Evolutionary conservation across 176 grass and related monocot species (phyloP).

Genomic region (Avena insularis): DNA sequence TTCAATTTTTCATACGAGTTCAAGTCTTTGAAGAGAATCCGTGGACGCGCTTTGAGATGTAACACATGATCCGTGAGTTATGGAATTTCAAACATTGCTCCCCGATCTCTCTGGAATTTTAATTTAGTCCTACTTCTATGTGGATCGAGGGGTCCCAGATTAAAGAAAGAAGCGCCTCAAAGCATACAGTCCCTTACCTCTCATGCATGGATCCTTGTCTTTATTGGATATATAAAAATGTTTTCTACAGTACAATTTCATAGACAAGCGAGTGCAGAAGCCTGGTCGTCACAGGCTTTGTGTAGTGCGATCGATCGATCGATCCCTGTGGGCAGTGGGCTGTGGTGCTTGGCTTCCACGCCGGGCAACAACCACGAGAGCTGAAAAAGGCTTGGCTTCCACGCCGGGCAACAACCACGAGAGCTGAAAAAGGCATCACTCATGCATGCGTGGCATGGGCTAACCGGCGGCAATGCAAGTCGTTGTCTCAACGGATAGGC

Average conservation of each 20-base stretch:
- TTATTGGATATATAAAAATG: neutral
- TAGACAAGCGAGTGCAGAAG: conserved; percentile 8
- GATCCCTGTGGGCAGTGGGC: neutral
- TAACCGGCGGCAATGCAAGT: neutral
- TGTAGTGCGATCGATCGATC: neutral
- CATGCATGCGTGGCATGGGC: neutral
- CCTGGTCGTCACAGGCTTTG: neutral
- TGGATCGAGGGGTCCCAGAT: too few relatives aligned
- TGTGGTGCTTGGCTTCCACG: conserved; percentile 26
- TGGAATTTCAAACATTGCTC: neutral
- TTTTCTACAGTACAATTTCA: neutral
- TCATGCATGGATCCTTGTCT: neutral
- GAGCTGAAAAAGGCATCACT: neutral
- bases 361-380: neutral
- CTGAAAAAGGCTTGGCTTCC: conserved; percentile 15
- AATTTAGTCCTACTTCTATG: neutral
- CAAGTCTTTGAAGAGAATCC: too few relatives aligned
- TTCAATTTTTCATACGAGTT: too few relatives aligned
- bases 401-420: neutral
- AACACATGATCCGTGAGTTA: neutral
- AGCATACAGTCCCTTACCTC: neutral
- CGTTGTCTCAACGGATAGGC: neutral
- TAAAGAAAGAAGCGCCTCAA: neutral
- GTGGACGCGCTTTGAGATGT: neutral
- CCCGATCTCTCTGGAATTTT: neutral